phyloP scores from a whole-genome alignment of 1,139 yeast genomes.

The Candida sanyaensis region DNA sequence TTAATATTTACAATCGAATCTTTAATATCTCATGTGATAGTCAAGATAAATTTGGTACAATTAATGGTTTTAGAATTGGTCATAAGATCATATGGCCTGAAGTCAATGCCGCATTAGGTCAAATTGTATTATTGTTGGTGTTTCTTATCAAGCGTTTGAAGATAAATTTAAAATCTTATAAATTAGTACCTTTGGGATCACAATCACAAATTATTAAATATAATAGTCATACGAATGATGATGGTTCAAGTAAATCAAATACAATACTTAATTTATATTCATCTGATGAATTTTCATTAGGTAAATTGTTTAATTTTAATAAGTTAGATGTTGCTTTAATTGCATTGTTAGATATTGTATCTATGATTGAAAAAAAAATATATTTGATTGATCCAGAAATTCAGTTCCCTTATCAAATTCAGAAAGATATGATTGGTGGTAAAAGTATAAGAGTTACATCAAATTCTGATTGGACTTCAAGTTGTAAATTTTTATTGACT shows the following conservation, averaged over 20 bases:
- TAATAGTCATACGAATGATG: constrained; percentile 18
- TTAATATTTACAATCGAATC: constrained; percentile 80
- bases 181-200: constrained; percentile 81
- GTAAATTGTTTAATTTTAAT: constrained; percentile 68
- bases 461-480: constrained; percentile 86
- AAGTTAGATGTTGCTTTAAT: constrained; percentile 77
- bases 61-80: constrained; percentile 83
- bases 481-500: constrained; percentile 80
- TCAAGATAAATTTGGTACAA: constrained; percentile 76
- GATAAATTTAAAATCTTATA: constrained; percentile 58
- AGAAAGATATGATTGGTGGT: constrained; percentile 72
- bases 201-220: constrained; percentile 73
- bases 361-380: constrained; percentile 56
- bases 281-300: constrained; percentile 67
- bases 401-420: constrained; percentile 68
- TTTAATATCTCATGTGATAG: constrained; percentile 76
- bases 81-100: constrained; percentile 83
- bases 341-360: constrained; percentile 64
- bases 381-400: constrained; percentile 52
- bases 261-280: constrained; percentile 54
- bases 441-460: constrained; percentile 72
- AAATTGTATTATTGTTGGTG: constrained; percentile 66
- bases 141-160: constrained; percentile 64
- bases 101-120: constrained; percentile 91
- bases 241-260: constrained; percentile 21